Percentiles rank a stretch among this genome's conserved stretches.
phyloP scores from a whole-genome alignment of 306 rosid species.

The Vicia sativa region DNA sequence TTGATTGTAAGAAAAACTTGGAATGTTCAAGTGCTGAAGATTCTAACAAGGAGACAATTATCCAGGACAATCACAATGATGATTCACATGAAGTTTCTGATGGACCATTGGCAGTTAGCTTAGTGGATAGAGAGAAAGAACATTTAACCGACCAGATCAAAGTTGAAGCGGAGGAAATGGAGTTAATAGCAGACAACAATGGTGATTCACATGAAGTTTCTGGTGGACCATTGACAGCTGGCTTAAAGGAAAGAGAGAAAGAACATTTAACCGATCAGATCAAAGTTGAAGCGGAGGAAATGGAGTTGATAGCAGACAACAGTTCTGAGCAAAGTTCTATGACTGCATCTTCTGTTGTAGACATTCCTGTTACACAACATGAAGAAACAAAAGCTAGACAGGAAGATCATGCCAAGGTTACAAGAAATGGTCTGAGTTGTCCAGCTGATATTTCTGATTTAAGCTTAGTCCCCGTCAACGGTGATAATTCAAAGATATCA shows the following conservation, averaged over 20 bases:
- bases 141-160: slow-evolving; percentile 33
- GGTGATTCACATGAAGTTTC: slow-evolving; percentile 29
- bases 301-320: neutral
- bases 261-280: slow-evolving; percentile 30
- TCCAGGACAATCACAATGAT: slow-evolving; percentile 31
- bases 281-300: slow-evolving; percentile 35
- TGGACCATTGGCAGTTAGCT: slow-evolving; percentile 33
- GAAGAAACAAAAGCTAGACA: slow-evolving; percentile 38
- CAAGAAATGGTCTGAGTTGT: slow-evolving; percentile 27
- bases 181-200: slow-evolving; percentile 8
- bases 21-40: slow-evolving; percentile 16
- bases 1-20: neutral
- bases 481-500: slow-evolving; percentile 35
- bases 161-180: slow-evolving; percentile 35
- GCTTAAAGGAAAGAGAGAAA: slow-evolving; percentile 24
- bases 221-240: slow-evolving; percentile 36
- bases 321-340: slow-evolving; percentile 18
- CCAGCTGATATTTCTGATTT: slow-evolving; percentile 44
- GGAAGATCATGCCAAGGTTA: slow-evolving; percentile 28
- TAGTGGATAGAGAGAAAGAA: slow-evolving; percentile 27
- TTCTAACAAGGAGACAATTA: slow-evolving; percentile 24
- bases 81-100: slow-evolving; percentile 28
- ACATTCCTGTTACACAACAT: slow-evolving; percentile 27
- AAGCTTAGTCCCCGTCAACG: slow-evolving; percentile 37
- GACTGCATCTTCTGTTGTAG: slow-evolving; percentile 27